Percentiles rank a stretch among this genome's conserved stretches.
Evolutionary conservation across 2,329 filamentous ascomycete species (phyloP).

Genomic region (Fusarium lateritium): DNA sequence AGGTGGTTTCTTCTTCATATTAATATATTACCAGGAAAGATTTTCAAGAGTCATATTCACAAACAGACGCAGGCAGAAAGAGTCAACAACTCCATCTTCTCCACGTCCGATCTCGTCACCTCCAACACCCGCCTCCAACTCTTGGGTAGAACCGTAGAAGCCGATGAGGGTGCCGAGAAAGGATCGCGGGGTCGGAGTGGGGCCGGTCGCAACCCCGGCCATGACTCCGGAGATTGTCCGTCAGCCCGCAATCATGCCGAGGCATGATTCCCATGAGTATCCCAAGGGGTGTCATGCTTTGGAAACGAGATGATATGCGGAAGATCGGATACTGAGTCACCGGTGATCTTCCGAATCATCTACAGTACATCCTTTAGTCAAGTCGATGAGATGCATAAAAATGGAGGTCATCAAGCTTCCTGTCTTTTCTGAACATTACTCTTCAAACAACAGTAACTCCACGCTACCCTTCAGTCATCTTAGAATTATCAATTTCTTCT

Average conservation of each 20-base stretch:
- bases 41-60: neutral
- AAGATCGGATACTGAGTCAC: neutral
- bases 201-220: neutral
- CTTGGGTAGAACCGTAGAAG: neutral
- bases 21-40: conserved; percentile 17
- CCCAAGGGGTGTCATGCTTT: neutral
- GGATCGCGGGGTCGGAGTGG: conserved; percentile 26
- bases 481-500: neutral
- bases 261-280: neutral
- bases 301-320: neutral
- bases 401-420: conserved; percentile 5
- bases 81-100: neutral
- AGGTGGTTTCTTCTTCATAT: conserved; percentile 1
- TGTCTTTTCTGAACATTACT: neutral
- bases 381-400: conserved; percentile 12
- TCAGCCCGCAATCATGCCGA: accelerated
- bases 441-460: neutral
- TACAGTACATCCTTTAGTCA: accelerated
- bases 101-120: neutral
- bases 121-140: neutral
- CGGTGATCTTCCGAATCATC: neutral
- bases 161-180: conserved; percentile 7
- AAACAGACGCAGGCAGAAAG: neutral
- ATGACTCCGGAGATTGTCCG: conserved; percentile 15
- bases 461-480: neutral